Percentiles rank a stretch among this genome's conserved stretches.
These are phyloP conservation scores for Fusarium stilboides DNA, from an alignment of 2,329 filamentous ascomycete species.

Conservation along the genomic window DNA sequence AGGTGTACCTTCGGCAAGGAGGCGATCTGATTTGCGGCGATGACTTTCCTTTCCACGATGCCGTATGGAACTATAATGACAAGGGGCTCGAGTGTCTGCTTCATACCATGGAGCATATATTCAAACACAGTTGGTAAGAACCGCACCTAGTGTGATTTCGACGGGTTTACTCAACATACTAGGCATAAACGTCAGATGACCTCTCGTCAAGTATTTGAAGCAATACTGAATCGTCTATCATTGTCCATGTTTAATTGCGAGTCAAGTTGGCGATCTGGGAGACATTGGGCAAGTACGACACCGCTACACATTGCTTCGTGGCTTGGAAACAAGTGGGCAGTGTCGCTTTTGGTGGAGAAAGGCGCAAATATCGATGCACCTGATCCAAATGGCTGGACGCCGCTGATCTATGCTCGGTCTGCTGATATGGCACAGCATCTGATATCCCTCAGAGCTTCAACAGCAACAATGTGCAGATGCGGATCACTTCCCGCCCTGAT, in stretches of 20 bases:
- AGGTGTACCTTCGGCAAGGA: background rate
- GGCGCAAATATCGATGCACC: conserved; percentile 1
- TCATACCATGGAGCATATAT: too few species aligned
- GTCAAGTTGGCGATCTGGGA: background rate
- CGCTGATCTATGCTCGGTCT: background rate
- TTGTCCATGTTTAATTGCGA: accelerated
- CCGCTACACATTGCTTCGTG: conserved; percentile 4
- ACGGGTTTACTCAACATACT: too few species aligned
- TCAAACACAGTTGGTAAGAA: too few species aligned
- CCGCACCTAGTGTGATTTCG: too few species aligned
- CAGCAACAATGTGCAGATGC: background rate
- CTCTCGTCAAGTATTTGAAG: background rate
- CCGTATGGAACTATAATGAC: background rate
- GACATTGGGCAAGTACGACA: accelerated
- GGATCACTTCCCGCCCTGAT: background rate
- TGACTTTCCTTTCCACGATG: conserved; percentile 5
- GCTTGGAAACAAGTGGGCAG: background rate
- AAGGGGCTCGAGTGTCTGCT: background rate
- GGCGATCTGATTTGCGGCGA: conserved; percentile 7
- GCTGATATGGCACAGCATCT: background rate
- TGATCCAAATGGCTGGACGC: conserved; percentile 5
- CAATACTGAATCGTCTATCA: background rate
- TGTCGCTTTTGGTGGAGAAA: background rate
- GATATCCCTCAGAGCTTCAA: background rate
- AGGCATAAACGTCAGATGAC: too few species aligned